Base-by-base conservation (phyloP, 768 basidiomycete genomes). In the Phanerodontia chrysosporium region DNA sequence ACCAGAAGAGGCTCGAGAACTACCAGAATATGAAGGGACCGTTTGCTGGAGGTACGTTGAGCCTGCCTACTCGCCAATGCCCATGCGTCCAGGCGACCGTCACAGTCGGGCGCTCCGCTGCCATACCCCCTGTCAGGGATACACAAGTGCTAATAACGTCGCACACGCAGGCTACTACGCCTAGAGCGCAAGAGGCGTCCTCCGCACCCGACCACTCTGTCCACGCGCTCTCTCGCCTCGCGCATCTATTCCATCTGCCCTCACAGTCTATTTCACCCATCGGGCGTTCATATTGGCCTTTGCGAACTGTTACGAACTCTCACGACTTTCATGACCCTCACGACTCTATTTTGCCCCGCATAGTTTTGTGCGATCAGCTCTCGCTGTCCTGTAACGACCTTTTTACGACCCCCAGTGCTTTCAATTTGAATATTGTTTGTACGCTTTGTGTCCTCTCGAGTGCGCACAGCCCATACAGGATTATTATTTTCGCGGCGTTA, bases 1-100 rank as follows among this genome's bases (percentile, higher is more conserved):
- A 83, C 81, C 80, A 80, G 66, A 87, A 84, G 71, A 77, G 85
- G 65, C 72, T 89, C 70, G 83, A 85, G 71, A 81, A 86, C 72
- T 89, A 89, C 73, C 70, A 74, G 32, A 73, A 71, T 64, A 79
- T 90, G 82, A 84, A 85, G 66, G 83, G 83, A 55, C 81, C 83
- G 35, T 82, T 79, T 72, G 65, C 77, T 65, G 84, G 83, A 71
- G 86, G 87, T 86, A 69, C 74, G 80, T 72, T 58, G 28, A 25
- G 25, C 56, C 46, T 36, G 28, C 32, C 49, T n/a, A n/a, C 22
- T 55, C 27, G 32, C 32, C 52, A 49, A 48, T 55, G 48, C n/a
- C 27, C 24, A 32, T 58, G 58, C 46, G 45, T 46, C 39, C 46
- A 44, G 22, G 32, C 57, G 6, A 55, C 36, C 44, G 57, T 45